Conservation (phyloP, 352 stramenopile species). For the Phytophthora foliorum region DNA sequence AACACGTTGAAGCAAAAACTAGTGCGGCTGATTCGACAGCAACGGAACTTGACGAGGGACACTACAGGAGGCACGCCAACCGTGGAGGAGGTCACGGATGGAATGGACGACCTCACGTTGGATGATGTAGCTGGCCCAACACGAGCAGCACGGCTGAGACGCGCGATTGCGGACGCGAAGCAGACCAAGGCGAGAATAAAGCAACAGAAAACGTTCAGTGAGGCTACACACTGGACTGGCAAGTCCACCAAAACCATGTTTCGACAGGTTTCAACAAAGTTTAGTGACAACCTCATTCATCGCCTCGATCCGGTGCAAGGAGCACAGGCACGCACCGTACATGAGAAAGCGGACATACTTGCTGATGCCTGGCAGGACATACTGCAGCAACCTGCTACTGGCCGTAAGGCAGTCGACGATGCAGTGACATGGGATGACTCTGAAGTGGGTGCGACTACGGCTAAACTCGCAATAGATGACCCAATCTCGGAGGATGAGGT, state of each 20-base stretch:
- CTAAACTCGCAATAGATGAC: neutral
- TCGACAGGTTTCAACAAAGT: neutral
- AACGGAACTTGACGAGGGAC: neutral
- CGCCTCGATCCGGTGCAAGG: neutral
- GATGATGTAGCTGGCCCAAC: neutral
- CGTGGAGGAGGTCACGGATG: neutral
- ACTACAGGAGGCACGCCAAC: neutral
- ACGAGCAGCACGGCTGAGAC: neutral
- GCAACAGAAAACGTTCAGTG: neutral
- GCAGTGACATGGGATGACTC: neutral
- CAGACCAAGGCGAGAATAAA: neutral
- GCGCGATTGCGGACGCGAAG: neutral
- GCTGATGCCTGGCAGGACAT: neutral
- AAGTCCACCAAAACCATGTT: neutral
- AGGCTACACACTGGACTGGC: neutral
- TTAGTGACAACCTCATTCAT: neutral
- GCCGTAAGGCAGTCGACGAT: too few relatives aligned
- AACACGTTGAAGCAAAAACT: neutral
- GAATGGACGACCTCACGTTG: neutral
- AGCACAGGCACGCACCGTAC: neutral
- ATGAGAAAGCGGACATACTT: neutral
- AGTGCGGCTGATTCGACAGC: neutral
- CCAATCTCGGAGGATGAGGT: neutral
- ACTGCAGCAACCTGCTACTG: neutral
- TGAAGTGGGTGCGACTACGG: neutral